Evolutionary conservation across 2,329 filamentous ascomycete genomes (phyloP).

Genomic region (Cryphonectria japonica): DNA sequence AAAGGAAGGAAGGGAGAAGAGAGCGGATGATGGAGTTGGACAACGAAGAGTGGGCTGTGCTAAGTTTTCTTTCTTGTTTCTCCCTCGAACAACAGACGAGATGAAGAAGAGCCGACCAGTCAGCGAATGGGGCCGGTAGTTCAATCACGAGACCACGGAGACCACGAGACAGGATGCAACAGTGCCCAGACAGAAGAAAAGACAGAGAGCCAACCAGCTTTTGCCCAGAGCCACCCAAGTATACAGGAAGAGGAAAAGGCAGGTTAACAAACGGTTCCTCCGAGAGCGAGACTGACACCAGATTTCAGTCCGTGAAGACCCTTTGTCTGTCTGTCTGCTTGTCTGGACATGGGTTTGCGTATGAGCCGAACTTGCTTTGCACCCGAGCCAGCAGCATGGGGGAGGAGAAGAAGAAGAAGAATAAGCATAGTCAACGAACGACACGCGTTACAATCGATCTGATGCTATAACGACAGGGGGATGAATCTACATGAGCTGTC

Average conservation of each 20-base stretch:
- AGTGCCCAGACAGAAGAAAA: not conserved
- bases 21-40: not conserved
- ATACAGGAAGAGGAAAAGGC: not conserved
- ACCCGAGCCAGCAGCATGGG: not conserved
- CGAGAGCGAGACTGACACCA: too few relatives aligned
- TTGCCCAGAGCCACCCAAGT: not conserved
- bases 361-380: not conserved
- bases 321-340: too few relatives aligned
- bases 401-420: too few relatives aligned
- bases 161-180: not conserved
- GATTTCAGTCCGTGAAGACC: too few relatives aligned
- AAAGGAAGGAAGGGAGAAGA: not conserved
- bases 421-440: too few relatives aligned
- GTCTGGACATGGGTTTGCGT: not conserved
- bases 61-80: not conserved
- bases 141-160: not conserved
- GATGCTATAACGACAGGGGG: slow-evolving; percentile 1
- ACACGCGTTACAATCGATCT: not conserved
- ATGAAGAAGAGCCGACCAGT: not conserved
- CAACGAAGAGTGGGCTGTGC: not conserved
- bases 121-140: not conserved
- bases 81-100: not conserved
- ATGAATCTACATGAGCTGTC: slow-evolving; percentile 23
- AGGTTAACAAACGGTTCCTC: not conserved
- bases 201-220: not conserved